Conservation (phyloP, 768 basidiomycete species). For the Russula foetens region DNA sequence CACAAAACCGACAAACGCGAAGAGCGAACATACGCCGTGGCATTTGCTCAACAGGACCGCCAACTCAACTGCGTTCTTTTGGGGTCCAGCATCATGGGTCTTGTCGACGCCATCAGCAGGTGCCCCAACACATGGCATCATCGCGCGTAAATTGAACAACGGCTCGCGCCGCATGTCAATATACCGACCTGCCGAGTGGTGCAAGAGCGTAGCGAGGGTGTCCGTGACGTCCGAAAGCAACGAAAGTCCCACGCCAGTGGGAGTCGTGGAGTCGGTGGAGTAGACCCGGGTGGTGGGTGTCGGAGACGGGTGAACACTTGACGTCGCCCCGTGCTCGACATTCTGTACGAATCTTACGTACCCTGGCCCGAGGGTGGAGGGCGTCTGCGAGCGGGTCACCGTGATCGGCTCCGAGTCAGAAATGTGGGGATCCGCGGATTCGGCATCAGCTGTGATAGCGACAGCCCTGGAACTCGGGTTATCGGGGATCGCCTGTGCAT, state of each 20-base stretch:
- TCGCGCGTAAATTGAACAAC: neutral
- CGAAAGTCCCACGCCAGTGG: neutral
- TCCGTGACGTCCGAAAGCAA: neutral
- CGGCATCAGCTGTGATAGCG: neutral
- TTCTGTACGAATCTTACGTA: neutral
- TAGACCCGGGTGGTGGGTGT: neutral
- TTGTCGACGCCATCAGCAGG: neutral
- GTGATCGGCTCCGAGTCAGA: neutral
- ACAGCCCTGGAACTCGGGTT: neutral
- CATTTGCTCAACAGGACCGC: constrained; percentile 1
- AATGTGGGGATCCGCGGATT: neutral
- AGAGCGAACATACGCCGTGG: constrained; percentile 1
- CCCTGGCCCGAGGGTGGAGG: constrained; percentile 3
- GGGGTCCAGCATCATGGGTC: neutral
- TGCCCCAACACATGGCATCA: neutral
- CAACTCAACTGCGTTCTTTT: neutral
- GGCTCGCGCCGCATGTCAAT: constrained; percentile 2
- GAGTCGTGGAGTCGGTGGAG: neutral
- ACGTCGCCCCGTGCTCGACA: neutral
- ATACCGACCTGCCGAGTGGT: neutral
- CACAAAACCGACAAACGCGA: constrained; percentile 5
- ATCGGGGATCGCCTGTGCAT: neutral
- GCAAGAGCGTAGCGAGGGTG: neutral
- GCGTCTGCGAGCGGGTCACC: neutral
- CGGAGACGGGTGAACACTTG: neutral